Evolutionary conservation across 176 grass and related monocot genomes (phyloP), one percentile per base, ranked within the genome.

Genomic region (Saccharum spontaneum): DNA sequence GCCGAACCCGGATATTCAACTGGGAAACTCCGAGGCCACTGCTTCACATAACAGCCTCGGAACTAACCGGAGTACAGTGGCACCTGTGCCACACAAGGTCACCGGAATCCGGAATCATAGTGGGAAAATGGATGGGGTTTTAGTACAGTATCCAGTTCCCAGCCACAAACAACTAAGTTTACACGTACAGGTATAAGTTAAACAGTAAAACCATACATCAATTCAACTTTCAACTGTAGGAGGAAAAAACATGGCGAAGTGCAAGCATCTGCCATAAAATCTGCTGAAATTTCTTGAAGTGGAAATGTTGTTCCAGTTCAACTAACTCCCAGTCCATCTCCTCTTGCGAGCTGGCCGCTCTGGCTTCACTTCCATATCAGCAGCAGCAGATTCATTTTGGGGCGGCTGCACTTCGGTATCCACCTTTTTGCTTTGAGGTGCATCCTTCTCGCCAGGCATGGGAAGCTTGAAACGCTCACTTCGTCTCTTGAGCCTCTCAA

Each of bases 391-490:
- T 86, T 90, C 93, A 79, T 84, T 92, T 66, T 92, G 88, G 59
- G 83, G 69, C 82, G 41, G 37, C 37, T 82, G 93, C 52, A 83
- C 45, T 79, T 99, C 97, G 79, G 65, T 82, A 69, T 99, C 97
- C 38, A 78, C 46, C 63, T 89, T 90, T 85, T 85, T 94, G 81
- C 37, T 82, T 49, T 76, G 81, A 17, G 75, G 55, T 34, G 28
- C 63, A 77, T 99, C 97, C 86, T 96, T 94, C 87, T 99, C 97
- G 2, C 90, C 88, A 52, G 86, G 94, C 97, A 99, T 96, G 22
- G 97, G 97, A 84, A 94, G 90, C 76, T 99, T 99, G 78, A 99
- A 99, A 39, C 97, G 91, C 85, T 99, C 97, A 73, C 97, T 99
- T 61, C 97, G 84, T 68, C 91, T 91, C 84, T 96, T 99, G 23